Base-by-base conservation (phyloP, 2,329 filamentous ascomycete genomes). In the Fusarium luffae region DNA sequence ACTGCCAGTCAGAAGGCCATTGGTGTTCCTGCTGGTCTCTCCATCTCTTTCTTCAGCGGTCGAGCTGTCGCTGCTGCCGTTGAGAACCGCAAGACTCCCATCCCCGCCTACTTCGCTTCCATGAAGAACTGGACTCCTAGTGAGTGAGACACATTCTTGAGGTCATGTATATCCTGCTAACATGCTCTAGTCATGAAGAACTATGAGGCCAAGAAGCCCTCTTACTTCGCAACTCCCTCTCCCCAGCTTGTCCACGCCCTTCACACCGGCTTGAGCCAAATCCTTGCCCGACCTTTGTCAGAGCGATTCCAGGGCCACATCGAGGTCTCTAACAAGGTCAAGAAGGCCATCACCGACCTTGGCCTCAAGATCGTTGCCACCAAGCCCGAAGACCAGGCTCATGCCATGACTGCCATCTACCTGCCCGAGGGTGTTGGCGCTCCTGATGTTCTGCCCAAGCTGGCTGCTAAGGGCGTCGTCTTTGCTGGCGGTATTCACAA, bases 1-100 rank as follows among this genome's bases (percentile, higher is more conserved):
- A 99, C 96, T 3, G 96, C 96, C 65, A 94, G 92, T 67, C 96
- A 99, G 79, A 99, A 99, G 86, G 96, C 93, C 71, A 97, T 99
- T 76, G 96, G 96, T 60, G 95, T 93, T 80, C 96, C 96, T 5
- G 96, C 96, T 32, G 96, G 96, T 72, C 86, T 99, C 68, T 97
- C 92, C 75, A 98, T 99, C 77, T 89, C 96, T 72, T 97, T 98
- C 90, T 93, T 93, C 76, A 98, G 94, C 76, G 93, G 92, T 65
- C 90, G 92, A 70, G 95, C 96, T 44, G 92, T 99, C 74, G 86
- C 96, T 76, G 84, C 85, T 30, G 68, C 68, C 13, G 92, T 97
- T 81, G 89, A 95, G 81, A 87, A 85, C 75, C 89, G 96, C 78
- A 95, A 95, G 85, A 90, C 89, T 13, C 91, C 92, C 14, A 93